Percentiles rank a stretch among this genome's conserved stretches.
Evolutionary conservation across 345 rosid species (phyloP).

Genomic region (Rhodamnia argentea): DNA sequence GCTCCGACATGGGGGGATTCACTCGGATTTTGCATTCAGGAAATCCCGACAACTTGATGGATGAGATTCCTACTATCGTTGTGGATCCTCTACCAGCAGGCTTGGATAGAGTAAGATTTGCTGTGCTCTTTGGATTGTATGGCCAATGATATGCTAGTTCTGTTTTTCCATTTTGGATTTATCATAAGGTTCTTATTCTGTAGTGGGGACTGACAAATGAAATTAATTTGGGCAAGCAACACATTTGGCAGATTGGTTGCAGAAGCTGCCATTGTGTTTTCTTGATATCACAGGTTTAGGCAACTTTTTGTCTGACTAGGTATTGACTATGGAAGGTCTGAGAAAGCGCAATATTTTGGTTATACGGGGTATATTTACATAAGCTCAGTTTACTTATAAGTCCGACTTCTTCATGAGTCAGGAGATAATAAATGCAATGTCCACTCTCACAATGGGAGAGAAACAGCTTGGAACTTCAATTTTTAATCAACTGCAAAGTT

Average conservation of each 20-base stretch:
- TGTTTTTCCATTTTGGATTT: background rate
- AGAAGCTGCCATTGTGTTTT: background rate
- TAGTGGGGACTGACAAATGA: background rate
- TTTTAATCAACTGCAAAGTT: background rate
- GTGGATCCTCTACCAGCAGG: constrained; percentile 95
- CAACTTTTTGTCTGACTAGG: background rate
- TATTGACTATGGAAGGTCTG: background rate
- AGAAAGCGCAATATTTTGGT: background rate
- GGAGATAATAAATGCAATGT: background rate
- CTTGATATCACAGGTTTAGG: background rate
- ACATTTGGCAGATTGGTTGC: background rate
- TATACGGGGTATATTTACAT: background rate
- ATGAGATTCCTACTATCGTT: constrained; percentile 78
- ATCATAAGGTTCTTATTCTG: background rate
- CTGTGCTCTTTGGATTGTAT: background rate
- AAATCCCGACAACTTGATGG: constrained; percentile 72
- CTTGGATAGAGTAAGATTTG: constrained; percentile 56
- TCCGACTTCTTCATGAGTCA: background rate
- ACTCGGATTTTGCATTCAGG: constrained; percentile 90
- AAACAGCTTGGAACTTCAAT: background rate
- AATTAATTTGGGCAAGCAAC: background rate
- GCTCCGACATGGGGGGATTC: constrained; percentile 91
- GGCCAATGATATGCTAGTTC: background rate
- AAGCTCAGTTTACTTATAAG: background rate
- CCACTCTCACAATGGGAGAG: background rate